Percentiles rank a stretch among this genome's conserved stretches.
phyloP scores from a whole-genome alignment of 1,139 yeast species.

The Candida tropicalis region DNA sequence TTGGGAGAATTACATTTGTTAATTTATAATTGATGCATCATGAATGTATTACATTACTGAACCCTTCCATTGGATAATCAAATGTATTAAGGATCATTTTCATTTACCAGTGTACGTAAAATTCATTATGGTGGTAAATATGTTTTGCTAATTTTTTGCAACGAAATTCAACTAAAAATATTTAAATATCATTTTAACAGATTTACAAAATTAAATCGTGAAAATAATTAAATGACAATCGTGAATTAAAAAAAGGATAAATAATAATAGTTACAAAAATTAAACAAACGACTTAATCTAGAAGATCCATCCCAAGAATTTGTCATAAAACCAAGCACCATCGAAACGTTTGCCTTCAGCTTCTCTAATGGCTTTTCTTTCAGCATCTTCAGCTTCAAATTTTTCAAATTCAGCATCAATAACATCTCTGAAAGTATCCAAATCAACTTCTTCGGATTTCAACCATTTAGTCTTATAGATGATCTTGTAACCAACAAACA shows the following conservation, averaged over 20 bases:
- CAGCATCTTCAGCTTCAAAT: constrained; percentile 45
- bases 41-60: too few relatives aligned
- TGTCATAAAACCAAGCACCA: constrained; percentile 57
- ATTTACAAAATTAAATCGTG: too few relatives aligned
- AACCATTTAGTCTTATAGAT: constrained; percentile 53
- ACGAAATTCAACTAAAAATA: background rate
- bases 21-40: too few relatives aligned
- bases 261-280: background rate
- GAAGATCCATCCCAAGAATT: constrained; percentile 43
- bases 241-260: background rate
- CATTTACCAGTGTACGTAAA: too few relatives aligned
- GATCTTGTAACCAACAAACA: constrained; percentile 62
- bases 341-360: constrained; percentile 48
- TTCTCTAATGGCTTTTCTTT: constrained; percentile 31
- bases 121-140: background rate
- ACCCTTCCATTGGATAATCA: too few relatives aligned
- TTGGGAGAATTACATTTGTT: too few relatives aligned
- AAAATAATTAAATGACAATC: too few relatives aligned
- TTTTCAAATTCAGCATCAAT: constrained; percentile 69
- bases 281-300: constrained; percentile 8
- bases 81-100: too few relatives aligned
- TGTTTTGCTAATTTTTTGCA: background rate
- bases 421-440: constrained; percentile 62
- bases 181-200: background rate
- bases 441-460: constrained; percentile 61